Percentiles rank a stretch among this genome's conserved stretches.
Evolutionary conservation across 2,329 filamentous ascomycete species (phyloP).

Genomic region (Aspergillus sp.): DNA sequence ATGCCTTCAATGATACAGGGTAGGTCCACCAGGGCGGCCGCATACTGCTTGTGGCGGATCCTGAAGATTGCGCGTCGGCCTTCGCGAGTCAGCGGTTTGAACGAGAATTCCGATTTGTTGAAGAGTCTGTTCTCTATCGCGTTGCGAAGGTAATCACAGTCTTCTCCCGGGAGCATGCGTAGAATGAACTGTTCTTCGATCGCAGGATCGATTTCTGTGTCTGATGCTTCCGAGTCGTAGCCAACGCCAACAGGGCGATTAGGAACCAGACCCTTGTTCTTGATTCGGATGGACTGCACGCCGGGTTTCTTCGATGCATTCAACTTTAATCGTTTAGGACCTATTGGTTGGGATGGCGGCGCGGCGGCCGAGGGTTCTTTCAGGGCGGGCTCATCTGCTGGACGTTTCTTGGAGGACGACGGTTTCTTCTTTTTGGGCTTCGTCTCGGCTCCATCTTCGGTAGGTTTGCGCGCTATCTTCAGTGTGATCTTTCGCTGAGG

Average conservation of each 20-base stretch:
- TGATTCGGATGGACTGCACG: slow-evolving; percentile 55
- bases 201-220: slow-evolving; percentile 79
- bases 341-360: slow-evolving; percentile 18
- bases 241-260: slow-evolving; percentile 75
- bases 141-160: slow-evolving; percentile 77
- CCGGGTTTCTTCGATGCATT: slow-evolving; percentile 38
- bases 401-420: slow-evolving; percentile 35
- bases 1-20: slow-evolving; percentile 85
- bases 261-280: slow-evolving; percentile 66
- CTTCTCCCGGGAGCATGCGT: slow-evolving; percentile 80
- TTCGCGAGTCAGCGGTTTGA: slow-evolving; percentile 72
- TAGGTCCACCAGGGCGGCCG: slow-evolving; percentile 75
- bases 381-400: slow-evolving; percentile 26
- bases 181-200: slow-evolving; percentile 89
- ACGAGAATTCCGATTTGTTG: slow-evolving; percentile 72
- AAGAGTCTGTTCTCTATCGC: slow-evolving; percentile 75
- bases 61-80: slow-evolving; percentile 70
- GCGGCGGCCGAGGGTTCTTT: slow-evolving; percentile 22
- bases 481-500: slow-evolving; percentile 40
- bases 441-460: slow-evolving; percentile 13
- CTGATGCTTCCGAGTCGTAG: slow-evolving; percentile 94
- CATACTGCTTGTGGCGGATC: slow-evolving; percentile 69
- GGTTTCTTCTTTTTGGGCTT: slow-evolving; percentile 36
- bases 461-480: slow-evolving; percentile 36
- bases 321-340: slow-evolving; percentile 39